Percentiles rank a stretch among this genome's conserved stretches.
Evolutionary conservation across 2,329 filamentous ascomycete genomes (phyloP).

Genomic region (Apiospora hydei): DNA sequence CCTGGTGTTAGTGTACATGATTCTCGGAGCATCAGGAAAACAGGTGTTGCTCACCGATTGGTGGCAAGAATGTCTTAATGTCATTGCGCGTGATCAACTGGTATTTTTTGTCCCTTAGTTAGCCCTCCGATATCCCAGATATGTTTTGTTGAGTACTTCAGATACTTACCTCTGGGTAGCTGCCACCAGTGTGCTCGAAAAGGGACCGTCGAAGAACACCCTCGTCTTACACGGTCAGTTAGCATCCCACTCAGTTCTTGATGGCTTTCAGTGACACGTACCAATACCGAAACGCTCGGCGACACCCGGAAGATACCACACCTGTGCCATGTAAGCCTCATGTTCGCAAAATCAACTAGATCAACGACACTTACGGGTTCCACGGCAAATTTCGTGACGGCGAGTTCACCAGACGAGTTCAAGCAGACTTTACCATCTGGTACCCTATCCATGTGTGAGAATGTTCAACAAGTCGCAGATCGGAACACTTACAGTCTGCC

Average conservation of each 20-base stretch:
- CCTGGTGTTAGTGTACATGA: conserved; percentile 6
- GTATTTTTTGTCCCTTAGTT: neutral
- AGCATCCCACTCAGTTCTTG: neutral
- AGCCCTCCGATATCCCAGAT: neutral
- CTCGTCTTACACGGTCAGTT: conserved; percentile 68
- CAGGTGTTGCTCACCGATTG: conserved; percentile 68
- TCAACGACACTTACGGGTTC: conserved; percentile 74
- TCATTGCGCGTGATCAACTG: conserved; percentile 89
- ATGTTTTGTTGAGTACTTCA: neutral
- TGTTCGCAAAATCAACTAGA: neutral
- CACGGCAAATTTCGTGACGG: conserved; percentile 95
- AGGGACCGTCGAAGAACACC: conserved; percentile 83
- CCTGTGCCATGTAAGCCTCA: conserved; percentile 41
- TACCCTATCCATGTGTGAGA: conserved; percentile 47
- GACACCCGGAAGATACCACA: conserved; percentile 86
- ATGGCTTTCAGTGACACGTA: conserved; percentile 44
- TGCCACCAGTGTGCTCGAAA: conserved; percentile 95
- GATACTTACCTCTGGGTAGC: conserved; percentile 79
- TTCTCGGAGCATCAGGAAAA: neutral
- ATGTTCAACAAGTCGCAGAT: neutral
- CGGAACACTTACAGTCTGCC: conserved; percentile 69
- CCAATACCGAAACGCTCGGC: conserved; percentile 92
- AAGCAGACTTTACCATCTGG: conserved; percentile 90
- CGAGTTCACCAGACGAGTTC: conserved; percentile 84
- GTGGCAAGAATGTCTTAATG: conserved; percentile 94